Percentiles rank a stretch among this genome's conserved stretches.
Evolutionary conservation across 2,329 filamentous ascomycete genomes (phyloP).

Genomic region (Zymoseptoria brevis): DNA sequence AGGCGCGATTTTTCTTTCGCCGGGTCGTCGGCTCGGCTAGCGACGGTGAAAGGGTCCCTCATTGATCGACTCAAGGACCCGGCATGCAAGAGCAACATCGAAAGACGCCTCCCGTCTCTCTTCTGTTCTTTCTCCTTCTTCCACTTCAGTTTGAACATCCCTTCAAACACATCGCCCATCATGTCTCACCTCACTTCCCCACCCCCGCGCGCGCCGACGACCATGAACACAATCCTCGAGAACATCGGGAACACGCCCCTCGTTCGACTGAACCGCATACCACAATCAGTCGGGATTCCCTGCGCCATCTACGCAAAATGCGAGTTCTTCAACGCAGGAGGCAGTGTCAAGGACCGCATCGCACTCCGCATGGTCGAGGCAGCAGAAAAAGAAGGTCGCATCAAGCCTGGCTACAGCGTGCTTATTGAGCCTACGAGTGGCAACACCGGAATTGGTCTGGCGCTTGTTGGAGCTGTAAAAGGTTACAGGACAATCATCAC

Average conservation of each 20-base stretch:
- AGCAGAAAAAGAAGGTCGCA: conserved; percentile 81
- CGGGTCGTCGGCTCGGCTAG: background rate
- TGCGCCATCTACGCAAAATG: conserved; percentile 43
- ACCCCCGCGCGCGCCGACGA: conserved; percentile 43
- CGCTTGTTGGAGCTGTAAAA: conserved; percentile 89
- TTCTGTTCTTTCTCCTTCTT: background rate
- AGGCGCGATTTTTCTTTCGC: background rate
- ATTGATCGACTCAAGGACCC: background rate
- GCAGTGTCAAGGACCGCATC: conserved; percentile 87
- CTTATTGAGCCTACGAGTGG: conserved; percentile 97
- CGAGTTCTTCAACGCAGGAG: conserved; percentile 53
- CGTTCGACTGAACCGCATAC: conserved; percentile 85
- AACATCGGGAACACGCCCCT: conserved; percentile 96
- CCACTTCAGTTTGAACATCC: background rate
- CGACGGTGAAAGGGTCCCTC: background rate
- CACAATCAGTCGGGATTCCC: conserved; percentile 81
- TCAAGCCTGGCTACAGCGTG: conserved; percentile 86
- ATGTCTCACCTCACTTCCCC: conserved; percentile 34
- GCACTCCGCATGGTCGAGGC: conserved; percentile 96
- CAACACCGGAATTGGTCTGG: conserved; percentile 95
- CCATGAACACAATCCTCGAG: conserved; percentile 64
- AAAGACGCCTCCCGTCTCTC: background rate
- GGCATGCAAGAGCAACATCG: background rate
- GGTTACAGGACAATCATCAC: conserved; percentile 99
- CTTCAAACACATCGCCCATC: conserved; percentile 2